Conservation (phyloP, 306 rosid species). For the Glycine latifolia region DNA sequence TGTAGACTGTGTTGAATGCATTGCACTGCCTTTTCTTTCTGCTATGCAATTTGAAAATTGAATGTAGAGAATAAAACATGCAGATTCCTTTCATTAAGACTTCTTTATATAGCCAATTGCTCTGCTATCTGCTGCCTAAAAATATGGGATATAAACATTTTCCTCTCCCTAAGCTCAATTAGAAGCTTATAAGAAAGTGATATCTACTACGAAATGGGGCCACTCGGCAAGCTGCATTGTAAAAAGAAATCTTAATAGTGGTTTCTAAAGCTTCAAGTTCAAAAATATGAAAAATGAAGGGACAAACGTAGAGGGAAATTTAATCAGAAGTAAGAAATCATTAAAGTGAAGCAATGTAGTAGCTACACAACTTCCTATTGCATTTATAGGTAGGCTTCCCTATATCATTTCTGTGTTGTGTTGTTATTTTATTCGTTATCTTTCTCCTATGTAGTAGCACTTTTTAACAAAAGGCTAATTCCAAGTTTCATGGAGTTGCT, state of each 20-base stretch:
- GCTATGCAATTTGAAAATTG: conserved; percentile 28
- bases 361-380: not conserved
- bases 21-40: conserved; percentile 2
- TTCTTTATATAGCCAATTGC: not conserved
- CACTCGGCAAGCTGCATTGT: not conserved
- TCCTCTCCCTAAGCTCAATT: not conserved
- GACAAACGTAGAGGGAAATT: not conserved
- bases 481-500: conserved; percentile 8
- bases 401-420: not conserved
- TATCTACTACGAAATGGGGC: conserved; percentile 10
- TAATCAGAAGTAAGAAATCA: not conserved
- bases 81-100: not conserved
- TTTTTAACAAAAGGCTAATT: conserved; percentile 25
- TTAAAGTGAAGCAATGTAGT: conserved; percentile 5
- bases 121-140: not conserved
- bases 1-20: conserved; percentile 12
- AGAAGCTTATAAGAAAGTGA: conserved; percentile 7
- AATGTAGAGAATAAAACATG: conserved; percentile 24
- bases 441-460: not conserved
- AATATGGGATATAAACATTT: not conserved
- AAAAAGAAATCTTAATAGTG: not conserved
- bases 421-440: conserved; percentile 3
- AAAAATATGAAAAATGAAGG: not conserved
- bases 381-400: conserved; percentile 10
- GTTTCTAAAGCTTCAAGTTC: not conserved